Conservation (phyloP, 305 asterid genomes). For the Plantago coronopus region DNA sequence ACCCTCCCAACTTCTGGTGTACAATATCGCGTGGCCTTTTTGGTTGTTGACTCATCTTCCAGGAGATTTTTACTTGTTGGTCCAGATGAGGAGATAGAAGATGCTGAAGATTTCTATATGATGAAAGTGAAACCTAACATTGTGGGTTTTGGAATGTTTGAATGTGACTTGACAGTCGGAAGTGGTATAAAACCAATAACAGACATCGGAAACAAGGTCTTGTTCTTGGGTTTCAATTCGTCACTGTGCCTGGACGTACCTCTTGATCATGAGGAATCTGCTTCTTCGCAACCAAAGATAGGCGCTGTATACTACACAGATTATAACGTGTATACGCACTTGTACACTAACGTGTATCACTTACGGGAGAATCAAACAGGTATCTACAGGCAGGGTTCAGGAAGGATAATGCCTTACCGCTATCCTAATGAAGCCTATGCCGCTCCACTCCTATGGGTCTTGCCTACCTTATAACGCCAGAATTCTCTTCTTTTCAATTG, state of each 20-base stretch:
- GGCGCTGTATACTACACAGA: neutral
- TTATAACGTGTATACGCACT: neutral
- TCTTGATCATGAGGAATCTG: neutral
- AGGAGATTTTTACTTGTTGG: constrained; percentile 10
- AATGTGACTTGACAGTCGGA: constrained; percentile 15
- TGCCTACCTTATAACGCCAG: no score
- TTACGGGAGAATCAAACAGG: neutral
- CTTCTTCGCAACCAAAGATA: neutral
- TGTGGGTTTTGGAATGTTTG: neutral
- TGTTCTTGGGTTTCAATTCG: constrained; percentile 23
- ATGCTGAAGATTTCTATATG: neutral
- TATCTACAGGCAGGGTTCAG: neutral
- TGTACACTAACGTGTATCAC: neutral
- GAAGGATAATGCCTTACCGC: no score
- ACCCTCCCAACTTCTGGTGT: neutral
- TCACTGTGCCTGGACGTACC: constrained; percentile 10
- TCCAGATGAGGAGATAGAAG: neutral
- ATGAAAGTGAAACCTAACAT: no score
- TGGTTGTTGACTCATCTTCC: constrained; percentile 16
- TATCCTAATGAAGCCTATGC: no score
- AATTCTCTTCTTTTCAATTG: no score
- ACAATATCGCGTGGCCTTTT: neutral
- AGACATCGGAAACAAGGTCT: constrained; percentile 6
- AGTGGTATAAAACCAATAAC: neutral
- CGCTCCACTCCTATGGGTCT: no score